Percentiles rank a stretch among this genome's conserved stretches.
phyloP scores from a whole-genome alignment of 2,329 filamentous ascomycete genomes.

The Trichoderma semiorbis region DNA sequence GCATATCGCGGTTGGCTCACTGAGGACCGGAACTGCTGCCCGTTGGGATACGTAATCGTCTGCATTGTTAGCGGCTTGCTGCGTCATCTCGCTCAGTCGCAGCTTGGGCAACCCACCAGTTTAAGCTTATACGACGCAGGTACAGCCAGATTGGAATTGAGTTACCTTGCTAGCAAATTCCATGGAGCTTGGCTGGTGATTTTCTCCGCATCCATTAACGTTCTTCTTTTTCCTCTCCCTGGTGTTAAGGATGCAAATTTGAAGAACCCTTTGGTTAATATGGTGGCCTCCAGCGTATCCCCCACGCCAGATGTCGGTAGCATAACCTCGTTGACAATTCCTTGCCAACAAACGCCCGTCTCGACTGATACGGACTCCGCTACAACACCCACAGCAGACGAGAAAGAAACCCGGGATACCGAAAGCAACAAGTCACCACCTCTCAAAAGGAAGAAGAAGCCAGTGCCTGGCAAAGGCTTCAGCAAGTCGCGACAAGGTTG shows the following conservation, averaged over 20 bases:
- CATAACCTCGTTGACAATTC: background rate
- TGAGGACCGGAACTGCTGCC: background rate
- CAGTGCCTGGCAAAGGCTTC: constrained; percentile 34
- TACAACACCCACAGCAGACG: background rate
- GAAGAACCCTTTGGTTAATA: background rate
- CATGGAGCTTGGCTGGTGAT: background rate
- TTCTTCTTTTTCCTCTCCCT: background rate
- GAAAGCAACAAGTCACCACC: background rate
- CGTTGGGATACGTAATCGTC: background rate
- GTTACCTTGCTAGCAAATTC: background rate
- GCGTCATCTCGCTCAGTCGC: background rate
- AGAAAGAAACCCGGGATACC: background rate
- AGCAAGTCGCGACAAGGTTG: constrained; percentile 26
- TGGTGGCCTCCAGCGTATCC: background rate
- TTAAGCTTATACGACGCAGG: background rate
- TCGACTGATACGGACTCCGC: background rate
- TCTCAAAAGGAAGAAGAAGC: constrained; percentile 9
- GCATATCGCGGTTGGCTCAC: background rate
- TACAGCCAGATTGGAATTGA: background rate
- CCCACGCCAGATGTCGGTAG: background rate
- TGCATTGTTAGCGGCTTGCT: background rate
- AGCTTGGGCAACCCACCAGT: background rate
- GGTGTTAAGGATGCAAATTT: background rate
- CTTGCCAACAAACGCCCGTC: background rate
- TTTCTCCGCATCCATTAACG: background rate